Conservation (phyloP, 2,329 filamentous ascomycete genomes). For the Fusarium buxicola region DNA sequence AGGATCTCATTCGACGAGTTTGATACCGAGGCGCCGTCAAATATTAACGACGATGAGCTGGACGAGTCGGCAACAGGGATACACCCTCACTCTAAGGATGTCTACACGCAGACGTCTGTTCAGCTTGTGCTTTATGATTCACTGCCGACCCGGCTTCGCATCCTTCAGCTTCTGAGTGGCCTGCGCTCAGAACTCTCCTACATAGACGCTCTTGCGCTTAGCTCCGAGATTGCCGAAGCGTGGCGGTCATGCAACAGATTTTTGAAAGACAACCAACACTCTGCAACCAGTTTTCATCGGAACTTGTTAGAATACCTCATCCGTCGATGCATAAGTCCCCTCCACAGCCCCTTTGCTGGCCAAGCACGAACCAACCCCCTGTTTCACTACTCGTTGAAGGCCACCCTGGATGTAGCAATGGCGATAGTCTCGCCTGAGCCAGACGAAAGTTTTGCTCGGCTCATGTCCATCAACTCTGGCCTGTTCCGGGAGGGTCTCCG, state of each 20-base stretch:
- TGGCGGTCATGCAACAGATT: slow-evolving; percentile 40
- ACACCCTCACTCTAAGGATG: background rate
- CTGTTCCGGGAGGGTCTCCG: slow-evolving; percentile 55
- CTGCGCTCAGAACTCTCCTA: slow-evolving; percentile 51
- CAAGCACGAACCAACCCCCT: slow-evolving; percentile 57
- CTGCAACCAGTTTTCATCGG: slow-evolving; percentile 53
- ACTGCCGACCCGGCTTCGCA: slow-evolving; percentile 51
- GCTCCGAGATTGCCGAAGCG: slow-evolving; percentile 47
- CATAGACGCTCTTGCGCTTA: slow-evolving; percentile 50
- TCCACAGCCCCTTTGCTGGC: slow-evolving; percentile 63
- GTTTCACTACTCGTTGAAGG: slow-evolving; percentile 63
- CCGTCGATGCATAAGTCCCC: slow-evolving; percentile 65
- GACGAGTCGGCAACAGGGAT: background rate
- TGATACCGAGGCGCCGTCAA: slow-evolving; percentile 53
- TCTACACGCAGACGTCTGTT: slow-evolving; percentile 49
- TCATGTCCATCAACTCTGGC: slow-evolving; percentile 54
- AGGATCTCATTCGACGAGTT: slow-evolving; percentile 55
- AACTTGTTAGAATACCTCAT: slow-evolving; percentile 64
- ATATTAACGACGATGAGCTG: slow-evolving; percentile 47
- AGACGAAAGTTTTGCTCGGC: slow-evolving; percentile 51
- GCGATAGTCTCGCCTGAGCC: slow-evolving; percentile 52
- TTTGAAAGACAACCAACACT: slow-evolving; percentile 23
- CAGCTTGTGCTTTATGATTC: slow-evolving; percentile 53
- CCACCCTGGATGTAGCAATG: slow-evolving; percentile 58
- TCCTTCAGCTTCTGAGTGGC: slow-evolving; percentile 51